Base-by-base conservation (phyloP, 805 yeast genomes). In the Brettanomyces custersianus region DNA sequence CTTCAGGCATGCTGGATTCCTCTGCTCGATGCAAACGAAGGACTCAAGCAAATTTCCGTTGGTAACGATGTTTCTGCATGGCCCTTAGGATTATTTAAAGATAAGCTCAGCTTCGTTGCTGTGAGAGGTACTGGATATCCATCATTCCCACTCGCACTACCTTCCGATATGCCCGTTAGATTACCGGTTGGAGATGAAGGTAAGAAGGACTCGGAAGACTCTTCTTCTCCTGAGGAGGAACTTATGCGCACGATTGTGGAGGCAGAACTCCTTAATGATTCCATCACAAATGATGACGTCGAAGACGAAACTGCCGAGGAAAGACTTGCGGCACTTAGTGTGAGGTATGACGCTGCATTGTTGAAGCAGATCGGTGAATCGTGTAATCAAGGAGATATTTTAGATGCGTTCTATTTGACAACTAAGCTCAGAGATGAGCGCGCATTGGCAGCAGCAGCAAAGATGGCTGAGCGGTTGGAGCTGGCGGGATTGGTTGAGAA, bases 1-100 rank as follows among this genome's bases (percentile, higher is more conserved):
- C 56, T 69, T 24, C 92, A 87, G 52, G 77, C 94, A 2, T 68
- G 77, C 41, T 90, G 97, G 96, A 65, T 85, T 10, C 97, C 97
- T 1, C 46, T 90, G 10, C 62, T 90, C 38, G 84, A 84, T 52
- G 66, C 80, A 27, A 54, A 57, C 18, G 65, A 64, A 50, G 72
- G 68, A 40, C 66, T 57, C 55, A 70, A 62, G 57, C 71, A 63
- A 57, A 70, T 57, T 42, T 68, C 75, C 28, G 68, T 67, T 17
- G 79, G 79, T 47, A 69, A 69, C 35, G 70, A 72, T 40, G 74
- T 85, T 57, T 68, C 69, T 36, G 78, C 80, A 45, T 87, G 96
- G 96, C 96, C 96, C 17, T 63, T 90, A 35, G 95, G 95, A 3
- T 59, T 84, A 25, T 71, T 74, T 39, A 70, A 68, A 34, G 87